Evolutionary conservation across 2,329 filamentous ascomycete genomes (phyloP).

Genomic region (Xylaria polymorpha): DNA sequence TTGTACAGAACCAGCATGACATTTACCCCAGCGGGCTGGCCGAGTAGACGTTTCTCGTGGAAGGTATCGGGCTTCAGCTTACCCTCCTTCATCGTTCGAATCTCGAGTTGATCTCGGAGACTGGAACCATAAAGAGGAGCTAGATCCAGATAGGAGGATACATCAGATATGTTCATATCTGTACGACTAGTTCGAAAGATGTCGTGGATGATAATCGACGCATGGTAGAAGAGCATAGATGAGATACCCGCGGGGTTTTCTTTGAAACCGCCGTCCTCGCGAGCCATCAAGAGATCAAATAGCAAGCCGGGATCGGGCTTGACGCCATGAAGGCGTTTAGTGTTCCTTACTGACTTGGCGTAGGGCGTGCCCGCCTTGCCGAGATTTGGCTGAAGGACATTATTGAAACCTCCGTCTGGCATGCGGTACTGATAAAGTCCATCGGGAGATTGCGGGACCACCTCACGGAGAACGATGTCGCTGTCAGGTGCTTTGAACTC

Average conservation of each 20-base stretch:
- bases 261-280: slow-evolving; percentile 62
- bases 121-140: slow-evolving; percentile 78
- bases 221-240: slow-evolving; percentile 79
- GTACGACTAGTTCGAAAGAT: slow-evolving; percentile 73
- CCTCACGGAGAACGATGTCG: slow-evolving; percentile 52
- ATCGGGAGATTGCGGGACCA: slow-evolving; percentile 53
- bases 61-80: slow-evolving; percentile 78
- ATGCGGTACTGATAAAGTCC: slow-evolving; percentile 51
- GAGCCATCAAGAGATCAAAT: slow-evolving; percentile 75
- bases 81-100: slow-evolving; percentile 73
- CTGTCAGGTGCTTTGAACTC: slow-evolving; percentile 56
- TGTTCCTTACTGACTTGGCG: slow-evolving; percentile 72
- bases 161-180: slow-evolving; percentile 72
- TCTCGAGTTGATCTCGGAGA: slow-evolving; percentile 69
- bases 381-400: slow-evolving; percentile 70
- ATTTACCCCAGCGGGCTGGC: slow-evolving; percentile 76
- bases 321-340: slow-evolving; percentile 66
- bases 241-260: slow-evolving; percentile 79
- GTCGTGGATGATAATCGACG: slow-evolving; percentile 73
- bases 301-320: slow-evolving; percentile 73
- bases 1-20: slow-evolving; percentile 75
- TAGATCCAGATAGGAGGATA: slow-evolving; percentile 80
- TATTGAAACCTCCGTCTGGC: slow-evolving; percentile 62
- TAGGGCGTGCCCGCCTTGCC: slow-evolving; percentile 75
- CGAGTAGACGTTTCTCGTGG: slow-evolving; percentile 71